phyloP scores from a whole-genome alignment of 1,139 yeast genomes.

The Yamadazyma mexicana region DNA sequence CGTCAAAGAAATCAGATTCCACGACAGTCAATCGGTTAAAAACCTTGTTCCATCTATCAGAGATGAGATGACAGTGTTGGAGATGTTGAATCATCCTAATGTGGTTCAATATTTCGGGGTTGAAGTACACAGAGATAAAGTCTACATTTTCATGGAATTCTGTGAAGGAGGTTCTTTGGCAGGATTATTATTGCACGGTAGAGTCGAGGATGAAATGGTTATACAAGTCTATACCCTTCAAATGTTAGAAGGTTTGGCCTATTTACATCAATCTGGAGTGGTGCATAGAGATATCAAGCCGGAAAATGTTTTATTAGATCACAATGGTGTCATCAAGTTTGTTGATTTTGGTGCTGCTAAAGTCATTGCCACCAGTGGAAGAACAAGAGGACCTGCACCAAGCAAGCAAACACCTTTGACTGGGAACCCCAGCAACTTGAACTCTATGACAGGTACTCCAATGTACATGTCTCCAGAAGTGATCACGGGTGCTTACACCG shows the following conservation, averaged over 20 bases:
- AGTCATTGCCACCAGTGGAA: conserved; percentile 75
- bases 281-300: conserved; percentile 97
- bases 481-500: conserved; percentile 72
- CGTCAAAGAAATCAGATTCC: conserved; percentile 90
- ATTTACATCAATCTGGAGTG: conserved; percentile 92
- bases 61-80: conserved; percentile 95
- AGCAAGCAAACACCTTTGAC: conserved; percentile 17
- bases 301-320: conserved; percentile 87
- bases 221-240: conserved; percentile 89
- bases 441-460: conserved; percentile 89
- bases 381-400: conserved; percentile 32
- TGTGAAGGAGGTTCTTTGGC: conserved; percentile 97
- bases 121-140: conserved; percentile 94
- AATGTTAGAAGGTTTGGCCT: conserved; percentile 93
- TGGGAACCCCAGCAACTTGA: conserved; percentile 29
- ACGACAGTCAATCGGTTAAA: conserved; percentile 82
- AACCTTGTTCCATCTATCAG: conserved; percentile 85
- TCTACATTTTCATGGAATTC: conserved; percentile 94
- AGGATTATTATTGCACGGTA: conserved; percentile 74
- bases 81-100: conserved; percentile 92
- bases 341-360: conserved; percentile 98
- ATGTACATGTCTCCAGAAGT: conserved; percentile 99
- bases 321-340: conserved; percentile 88
- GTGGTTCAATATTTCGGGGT: conserved; percentile 96
- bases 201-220: conserved; percentile 94